Evolutionary conservation across 129 eudicot species (phyloP), one percentile per base, ranked within the genome.

Genomic region (Pittosporum tobira): DNA sequence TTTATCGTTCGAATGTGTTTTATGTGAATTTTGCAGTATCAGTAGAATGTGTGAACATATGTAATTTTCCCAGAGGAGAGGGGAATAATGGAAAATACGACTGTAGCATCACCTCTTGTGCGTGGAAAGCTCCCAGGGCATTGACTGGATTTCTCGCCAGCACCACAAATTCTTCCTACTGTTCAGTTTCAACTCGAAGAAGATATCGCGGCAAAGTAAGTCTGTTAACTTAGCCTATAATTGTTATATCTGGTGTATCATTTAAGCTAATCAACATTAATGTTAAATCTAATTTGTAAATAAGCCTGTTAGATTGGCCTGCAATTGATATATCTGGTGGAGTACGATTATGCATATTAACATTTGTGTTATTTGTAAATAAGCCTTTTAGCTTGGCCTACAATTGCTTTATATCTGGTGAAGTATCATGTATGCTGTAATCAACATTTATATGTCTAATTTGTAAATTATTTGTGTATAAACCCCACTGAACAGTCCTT

Each of bases 141-240:
- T 77, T 91, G 75, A 87, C 94, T 30, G 99, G 99, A 1, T 87
- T 80, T 47, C 77, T 91, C 22, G 96, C 99, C 14, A 91, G 81
- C 52, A 91, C 99, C 16, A 67, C 99, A 3, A 77, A 69, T 60
- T 53, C 71, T 24, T 40, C 73, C 43, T 69, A 59, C 37, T 71
- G 70, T 28, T 76, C 81, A 10, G 38, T 40, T 36, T 56, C 53
- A 23, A 54, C 70, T 20, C 38, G 71, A 31, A 63, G 79, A 13
- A 66, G 62, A 61, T 72, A 53, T 55, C 71, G 69, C 62, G 1
- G 57, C 47, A 54, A 30, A 66, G 88, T 77, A 58, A 66, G 80
- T 66, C 42, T 60, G 24, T 27, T n/a, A n/a, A n/a, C n/a, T n/a
- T n/a, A n/a, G n/a, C n/a, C n/a, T n/a, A n/a, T n/a, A n/a, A n/a